A percentile compares a stretch with the other conserved stretches of the same genome.
phyloP scores from a whole-genome alignment of 2,329 filamentous ascomycete species.

The Colletotrichum sp. region DNA sequence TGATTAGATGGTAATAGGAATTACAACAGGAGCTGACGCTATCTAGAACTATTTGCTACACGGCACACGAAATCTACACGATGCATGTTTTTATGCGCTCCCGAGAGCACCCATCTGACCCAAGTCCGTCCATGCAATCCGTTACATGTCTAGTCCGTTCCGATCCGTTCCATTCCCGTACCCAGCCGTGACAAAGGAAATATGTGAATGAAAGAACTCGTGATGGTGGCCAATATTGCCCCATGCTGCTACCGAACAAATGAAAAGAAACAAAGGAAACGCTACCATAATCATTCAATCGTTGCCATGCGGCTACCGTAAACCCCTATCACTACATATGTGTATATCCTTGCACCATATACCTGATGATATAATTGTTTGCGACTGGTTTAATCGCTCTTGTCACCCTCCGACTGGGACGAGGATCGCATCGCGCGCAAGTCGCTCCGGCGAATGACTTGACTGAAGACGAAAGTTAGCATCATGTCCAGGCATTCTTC shows the following conservation, averaged over 20 bases:
- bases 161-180: neutral
- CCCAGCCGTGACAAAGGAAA: slow-evolving; percentile 3
- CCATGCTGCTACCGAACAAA: neutral
- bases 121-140: slow-evolving; percentile 12
- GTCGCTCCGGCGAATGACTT: slow-evolving; percentile 21
- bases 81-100: slow-evolving; percentile 15
- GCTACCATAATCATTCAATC: neutral
- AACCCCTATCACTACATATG: neutral
- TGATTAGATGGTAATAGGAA: neutral
- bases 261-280: slow-evolving; percentile 4
- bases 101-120: slow-evolving; percentile 6
- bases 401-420: slow-evolving; percentile 14
- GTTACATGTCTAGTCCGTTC: slow-evolving; percentile 11
- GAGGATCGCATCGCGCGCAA: slow-evolving; percentile 12
- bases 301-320: neutral
- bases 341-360: neutral
- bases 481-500: neutral
- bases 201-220: neutral
- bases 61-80: slow-evolving; percentile 13
- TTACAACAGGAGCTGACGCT: neutral
- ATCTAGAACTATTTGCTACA: slow-evolving; percentile 5
- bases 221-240: neutral
- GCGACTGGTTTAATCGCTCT: slow-evolving; percentile 4
- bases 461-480: slow-evolving; percentile 4
- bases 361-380: neutral